Evolutionary conservation across 2,329 filamentous ascomycete genomes (phyloP), one percentile per base, ranked within the genome.

Genomic region (Claviceps purpurea): DNA sequence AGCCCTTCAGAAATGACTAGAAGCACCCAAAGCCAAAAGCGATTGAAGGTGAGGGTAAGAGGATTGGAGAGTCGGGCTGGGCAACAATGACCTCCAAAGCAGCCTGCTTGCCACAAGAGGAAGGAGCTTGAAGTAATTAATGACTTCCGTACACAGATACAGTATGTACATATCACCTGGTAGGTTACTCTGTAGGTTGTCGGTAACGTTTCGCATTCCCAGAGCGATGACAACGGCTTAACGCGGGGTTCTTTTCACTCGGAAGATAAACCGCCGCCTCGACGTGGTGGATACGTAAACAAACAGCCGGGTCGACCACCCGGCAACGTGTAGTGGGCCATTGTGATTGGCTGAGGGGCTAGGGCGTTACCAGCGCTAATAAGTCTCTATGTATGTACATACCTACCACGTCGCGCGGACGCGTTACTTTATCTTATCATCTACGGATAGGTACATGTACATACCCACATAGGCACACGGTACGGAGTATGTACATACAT

Each of bases 161-260:
- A 50, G 18, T 11, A 20, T 11, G 41, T 18, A 18, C 24, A 34
- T 13, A n/a, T 22, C 24, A 34, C 24, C 42, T 14, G 22, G 16
- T 34, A 8, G 43, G 24, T 26, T 8, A 26, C 20, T 14, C 24
- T 24, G 42, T 16, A 43, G 42, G 42, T 43, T 14, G 5, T 14
- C 24, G 38, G 51, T 26, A 14, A 30, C 18, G 39, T 10, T 22
- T 26, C 40, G 40, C 26, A 50, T 46, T 46, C 42, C 22, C 14
- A 46, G 42, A 13, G 43, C 50, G 37, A 45, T 45, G 4, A 52
- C 13, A 26, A 43, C 16, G 30, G 42, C 53, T 38, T 38, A 34
- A 55, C 57, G 59, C 58, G 59, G 59, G 59, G 58, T 57, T 52
- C 52, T 54, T 54, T 55, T 49, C 44, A 24, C 37, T 34, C 40